These are phyloP conservation scores for Hypoxylon sp. DNA, from an alignment of 2,329 filamentous ascomycete species.

Conservation along the genomic window DNA sequence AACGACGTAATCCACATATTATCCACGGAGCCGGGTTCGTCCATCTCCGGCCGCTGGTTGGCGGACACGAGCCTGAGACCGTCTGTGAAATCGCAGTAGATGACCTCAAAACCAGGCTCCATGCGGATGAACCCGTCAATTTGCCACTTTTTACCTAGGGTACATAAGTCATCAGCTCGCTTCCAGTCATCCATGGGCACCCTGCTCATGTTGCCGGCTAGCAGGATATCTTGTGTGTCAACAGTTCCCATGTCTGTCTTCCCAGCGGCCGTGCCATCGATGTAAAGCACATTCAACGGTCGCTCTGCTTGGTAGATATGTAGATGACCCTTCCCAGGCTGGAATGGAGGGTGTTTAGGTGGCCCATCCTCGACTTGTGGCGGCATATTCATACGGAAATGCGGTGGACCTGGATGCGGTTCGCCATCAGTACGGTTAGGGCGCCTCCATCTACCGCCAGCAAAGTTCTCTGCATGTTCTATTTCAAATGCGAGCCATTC, in stretches of 20 bases:
- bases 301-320: conserved; percentile 75
- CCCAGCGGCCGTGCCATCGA: conserved; percentile 79
- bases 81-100: conserved; percentile 63
- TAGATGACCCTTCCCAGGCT: conserved; percentile 67
- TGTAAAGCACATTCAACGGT: conserved; percentile 73
- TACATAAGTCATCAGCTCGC: conserved; percentile 71
- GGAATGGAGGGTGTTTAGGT: conserved; percentile 21
- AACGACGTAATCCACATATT: conserved; percentile 47
- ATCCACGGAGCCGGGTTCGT: conserved; percentile 41
- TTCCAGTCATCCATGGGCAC: conserved; percentile 60
- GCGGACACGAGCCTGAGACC: conserved; percentile 59
- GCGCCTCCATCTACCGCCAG: conserved; percentile 52
- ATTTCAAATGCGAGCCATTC: conserved; percentile 85
- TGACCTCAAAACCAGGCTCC: conserved; percentile 76
- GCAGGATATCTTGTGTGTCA: conserved; percentile 75
- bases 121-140: conserved; percentile 62
- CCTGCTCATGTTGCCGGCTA: conserved; percentile 60
- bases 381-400: background rate
- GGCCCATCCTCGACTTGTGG: conserved; percentile 14
- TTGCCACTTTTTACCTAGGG: conserved; percentile 66
- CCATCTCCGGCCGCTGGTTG: conserved; percentile 49
- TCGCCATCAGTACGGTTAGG: conserved; percentile 24
- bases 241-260: conserved; percentile 76
- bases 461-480: conserved; percentile 79
- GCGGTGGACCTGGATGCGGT: background rate